These are phyloP conservation scores for Curvularia lunata DNA, from an alignment of 2,329 filamentous ascomycete species.

Conservation along the genomic window DNA sequence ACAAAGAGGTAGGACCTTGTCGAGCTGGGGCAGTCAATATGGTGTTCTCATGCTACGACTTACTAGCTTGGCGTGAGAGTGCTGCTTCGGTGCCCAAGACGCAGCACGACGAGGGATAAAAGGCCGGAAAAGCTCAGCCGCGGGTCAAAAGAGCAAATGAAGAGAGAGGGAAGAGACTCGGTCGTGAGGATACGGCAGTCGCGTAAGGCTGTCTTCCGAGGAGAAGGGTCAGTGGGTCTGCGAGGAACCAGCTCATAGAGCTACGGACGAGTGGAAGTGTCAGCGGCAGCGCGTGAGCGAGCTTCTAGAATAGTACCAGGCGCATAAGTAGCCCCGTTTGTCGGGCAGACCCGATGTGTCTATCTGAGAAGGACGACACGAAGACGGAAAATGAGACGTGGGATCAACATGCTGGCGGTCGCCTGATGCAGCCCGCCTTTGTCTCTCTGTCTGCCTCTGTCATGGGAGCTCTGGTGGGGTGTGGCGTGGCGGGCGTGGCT, in stretches of 20 bases:
- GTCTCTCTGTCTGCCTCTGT: slow-evolving; percentile 19
- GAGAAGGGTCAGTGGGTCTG: slow-evolving; percentile 37
- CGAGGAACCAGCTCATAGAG: slow-evolving; percentile 35
- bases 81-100: slow-evolving; percentile 17
- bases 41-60: slow-evolving; percentile 25
- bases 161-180: slow-evolving; percentile 34
- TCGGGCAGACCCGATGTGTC: not conserved
- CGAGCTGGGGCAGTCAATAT: slow-evolving; percentile 37
- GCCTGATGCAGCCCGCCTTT: not conserved
- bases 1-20: slow-evolving; percentile 15
- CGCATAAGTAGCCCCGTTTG: slow-evolving; percentile 10
- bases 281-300: slow-evolving; percentile 33
- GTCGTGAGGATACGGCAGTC: slow-evolving; percentile 44
- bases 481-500: slow-evolving; percentile 18
- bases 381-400: not conserved
- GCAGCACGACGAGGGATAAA: slow-evolving; percentile 26
- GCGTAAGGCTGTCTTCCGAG: slow-evolving; percentile 37
- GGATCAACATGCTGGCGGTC: not conserved
- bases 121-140: slow-evolving; percentile 39
- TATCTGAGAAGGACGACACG: not conserved
- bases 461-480: slow-evolving; percentile 20
- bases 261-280: slow-evolving; percentile 49
- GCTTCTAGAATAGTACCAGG: slow-evolving; percentile 25
- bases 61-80: slow-evolving; percentile 28
- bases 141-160: slow-evolving; percentile 13